These are phyloP conservation scores for Phytophthora multivora DNA, from an alignment of 352 stramenopile genomes.

Conservation along the genomic window DNA sequence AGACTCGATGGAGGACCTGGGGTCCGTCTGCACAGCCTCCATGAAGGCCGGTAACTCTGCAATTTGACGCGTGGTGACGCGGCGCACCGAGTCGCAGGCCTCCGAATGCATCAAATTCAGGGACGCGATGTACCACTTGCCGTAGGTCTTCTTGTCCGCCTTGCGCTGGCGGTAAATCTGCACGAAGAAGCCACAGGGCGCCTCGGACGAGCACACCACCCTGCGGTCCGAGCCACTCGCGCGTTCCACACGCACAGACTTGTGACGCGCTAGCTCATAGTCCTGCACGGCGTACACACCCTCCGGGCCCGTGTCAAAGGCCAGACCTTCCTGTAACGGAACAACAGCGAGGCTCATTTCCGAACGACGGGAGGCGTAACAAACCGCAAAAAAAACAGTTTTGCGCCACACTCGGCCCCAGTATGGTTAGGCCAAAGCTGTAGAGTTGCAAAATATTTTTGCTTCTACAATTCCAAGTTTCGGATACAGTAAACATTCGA, in stretches of 20 bases:
- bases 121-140: conserved; percentile 42
- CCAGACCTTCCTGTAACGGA: conserved; percentile 24
- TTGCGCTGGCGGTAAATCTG: conserved; percentile 40
- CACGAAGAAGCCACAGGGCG: conserved; percentile 33
- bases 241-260: conserved; percentile 30
- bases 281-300: conserved; percentile 38
- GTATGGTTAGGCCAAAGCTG: background rate
- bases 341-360: conserved; percentile 18
- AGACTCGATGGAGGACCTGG: conserved; percentile 21
- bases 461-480: no score
- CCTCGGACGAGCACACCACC: conserved; percentile 27
- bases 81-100: conserved; percentile 17
- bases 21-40: conserved; percentile 17
- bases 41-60: conserved; percentile 27
- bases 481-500: no score
- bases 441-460: no score
- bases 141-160: conserved; percentile 30
- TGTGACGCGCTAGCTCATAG: conserved; percentile 32
- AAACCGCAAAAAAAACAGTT: background rate
- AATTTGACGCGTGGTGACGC: conserved; percentile 32
- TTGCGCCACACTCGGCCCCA: no score
- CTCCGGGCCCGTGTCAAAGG: conserved; percentile 29
- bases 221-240: conserved; percentile 34
- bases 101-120: conserved; percentile 30
- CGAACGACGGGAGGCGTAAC: conserved; percentile 4